These are phyloP conservation scores for Baudoinia panamericana DNA, from an alignment of 495 filamentous ascomycete species.

Conservation along the genomic window DNA sequence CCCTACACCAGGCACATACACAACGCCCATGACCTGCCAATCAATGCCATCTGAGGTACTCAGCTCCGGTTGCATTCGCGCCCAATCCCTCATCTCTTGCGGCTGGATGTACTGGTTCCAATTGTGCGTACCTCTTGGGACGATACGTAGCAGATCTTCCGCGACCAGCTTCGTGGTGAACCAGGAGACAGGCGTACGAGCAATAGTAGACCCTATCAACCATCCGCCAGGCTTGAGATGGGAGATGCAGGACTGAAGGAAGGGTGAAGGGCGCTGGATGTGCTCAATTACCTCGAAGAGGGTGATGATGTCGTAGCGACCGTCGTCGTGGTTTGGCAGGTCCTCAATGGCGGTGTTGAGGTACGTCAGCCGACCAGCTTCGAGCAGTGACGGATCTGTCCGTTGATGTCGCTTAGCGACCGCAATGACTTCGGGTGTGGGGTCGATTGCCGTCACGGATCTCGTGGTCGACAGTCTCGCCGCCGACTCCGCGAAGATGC, in stretches of 20 bases:
- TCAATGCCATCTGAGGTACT: slow-evolving; percentile 30
- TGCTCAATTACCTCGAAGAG: slow-evolving; percentile 95
- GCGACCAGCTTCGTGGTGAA: slow-evolving; percentile 83
- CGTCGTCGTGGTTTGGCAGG: slow-evolving; percentile 35
- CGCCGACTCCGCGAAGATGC: slow-evolving; percentile 88
- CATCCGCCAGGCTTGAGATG: slow-evolving; percentile 83
- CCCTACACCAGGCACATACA: slow-evolving; percentile 81
- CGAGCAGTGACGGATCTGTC: slow-evolving; percentile 47
- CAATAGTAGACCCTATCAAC: slow-evolving; percentile 82
- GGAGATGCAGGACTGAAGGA: slow-evolving; percentile 53
- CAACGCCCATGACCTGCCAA: slow-evolving; percentile 64
- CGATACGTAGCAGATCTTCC: slow-evolving; percentile 75
- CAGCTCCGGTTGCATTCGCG: slow-evolving; percentile 34
- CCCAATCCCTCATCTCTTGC: slow-evolving; percentile 57
- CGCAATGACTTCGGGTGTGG: slow-evolving; percentile 60
- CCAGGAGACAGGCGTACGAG: slow-evolving; percentile 75
- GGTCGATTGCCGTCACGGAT: slow-evolving; percentile 73
- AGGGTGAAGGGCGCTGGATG: slow-evolving; percentile 55
- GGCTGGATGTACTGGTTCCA: slow-evolving; percentile 92
- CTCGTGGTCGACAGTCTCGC: slow-evolving; percentile 56
- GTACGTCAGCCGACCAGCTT: slow-evolving; percentile 50
- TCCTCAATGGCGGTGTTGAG: slow-evolving; percentile 58
- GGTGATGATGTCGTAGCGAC: slow-evolving; percentile 56
- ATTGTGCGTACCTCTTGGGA: slow-evolving; percentile 86
- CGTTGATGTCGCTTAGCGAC: slow-evolving; percentile 64